These are phyloP conservation scores for Coccomyxa sp. DNA, from an alignment of 139 green algal genomes.

Conservation along the genomic window DNA sequence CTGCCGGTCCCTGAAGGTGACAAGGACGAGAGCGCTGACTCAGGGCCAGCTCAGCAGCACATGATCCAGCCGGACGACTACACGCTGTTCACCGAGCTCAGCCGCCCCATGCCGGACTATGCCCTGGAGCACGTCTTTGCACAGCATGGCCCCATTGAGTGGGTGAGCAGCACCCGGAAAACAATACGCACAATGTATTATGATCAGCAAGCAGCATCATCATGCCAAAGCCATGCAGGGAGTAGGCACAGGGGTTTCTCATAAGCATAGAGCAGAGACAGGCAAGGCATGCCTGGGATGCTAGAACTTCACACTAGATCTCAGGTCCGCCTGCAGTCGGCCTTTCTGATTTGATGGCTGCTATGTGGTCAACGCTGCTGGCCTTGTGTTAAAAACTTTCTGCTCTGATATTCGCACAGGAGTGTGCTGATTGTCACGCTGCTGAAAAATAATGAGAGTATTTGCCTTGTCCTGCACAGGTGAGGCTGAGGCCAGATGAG, in stretches of 20 bases:
- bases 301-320: too few species aligned
- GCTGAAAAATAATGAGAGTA: not conserved
- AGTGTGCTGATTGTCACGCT: not conserved
- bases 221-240: too few species aligned
- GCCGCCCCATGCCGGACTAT: slow-evolving; percentile 44
- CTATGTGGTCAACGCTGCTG: too few species aligned
- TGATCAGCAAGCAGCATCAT: too few species aligned
- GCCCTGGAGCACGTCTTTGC: slow-evolving; percentile 49
- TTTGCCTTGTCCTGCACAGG: not conserved
- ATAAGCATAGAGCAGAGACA: too few species aligned
- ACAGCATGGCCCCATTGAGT: slow-evolving; percentile 19
- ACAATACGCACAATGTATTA: too few species aligned
- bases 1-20: not conserved
- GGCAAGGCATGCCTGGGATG: too few species aligned
- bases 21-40: not conserved
- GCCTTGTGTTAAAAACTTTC: too few species aligned
- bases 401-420: not conserved
- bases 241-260: too few species aligned
- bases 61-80: slow-evolving; percentile 4
- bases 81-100: slow-evolving; percentile 41
- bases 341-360: too few species aligned
- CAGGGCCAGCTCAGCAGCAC: too few species aligned
- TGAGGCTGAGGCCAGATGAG: slow-evolving; percentile 30
- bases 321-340: too few species aligned
- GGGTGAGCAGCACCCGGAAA: not conserved